These are phyloP conservation scores for Malassezia sp. DNA, from an alignment of 1,284 basidiomycete genomes.

Conservation along the genomic window DNA sequence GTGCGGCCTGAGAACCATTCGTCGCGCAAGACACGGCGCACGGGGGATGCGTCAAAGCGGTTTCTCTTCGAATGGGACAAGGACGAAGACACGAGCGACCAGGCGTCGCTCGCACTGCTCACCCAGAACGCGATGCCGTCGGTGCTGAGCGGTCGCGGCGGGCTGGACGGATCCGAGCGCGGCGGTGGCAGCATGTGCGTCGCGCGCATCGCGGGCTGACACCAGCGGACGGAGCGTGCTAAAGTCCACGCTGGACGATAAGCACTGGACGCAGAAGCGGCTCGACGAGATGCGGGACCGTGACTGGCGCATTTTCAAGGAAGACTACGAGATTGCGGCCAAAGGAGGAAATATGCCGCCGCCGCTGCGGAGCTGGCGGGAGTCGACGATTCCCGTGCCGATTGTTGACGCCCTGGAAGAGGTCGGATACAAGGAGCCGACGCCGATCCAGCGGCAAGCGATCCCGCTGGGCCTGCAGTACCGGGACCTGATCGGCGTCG, in stretches of 20 bases:
- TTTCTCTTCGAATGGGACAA: conserved; percentile 92
- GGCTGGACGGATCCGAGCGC: conserved; percentile 26
- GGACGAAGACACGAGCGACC: conserved; percentile 36
- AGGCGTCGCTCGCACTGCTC: conserved; percentile 20
- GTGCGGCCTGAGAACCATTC: conserved; percentile 59
- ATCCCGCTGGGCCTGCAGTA: conserved; percentile 94
- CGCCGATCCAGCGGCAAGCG: conserved; percentile 90
- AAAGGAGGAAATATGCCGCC: conserved; percentile 79
- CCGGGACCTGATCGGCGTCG: conserved; percentile 91
- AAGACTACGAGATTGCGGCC: conserved; percentile 91
- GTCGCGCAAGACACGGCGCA: conserved; percentile 80
- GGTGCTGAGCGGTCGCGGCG: conserved; percentile 13
- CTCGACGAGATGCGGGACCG: conserved; percentile 88
- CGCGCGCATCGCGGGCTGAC: neutral
- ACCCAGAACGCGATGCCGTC: conserved; percentile 4
- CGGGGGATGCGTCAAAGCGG: conserved; percentile 57
- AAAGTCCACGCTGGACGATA: conserved; percentile 68
- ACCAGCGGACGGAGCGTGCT: conserved; percentile 50
- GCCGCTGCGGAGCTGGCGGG: conserved; percentile 80
- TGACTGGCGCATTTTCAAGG: conserved; percentile 97
- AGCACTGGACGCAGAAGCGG: conserved; percentile 92
- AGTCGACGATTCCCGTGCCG: conserved; percentile 66
- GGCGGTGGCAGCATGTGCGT: neutral
- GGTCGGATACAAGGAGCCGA: conserved; percentile 92
- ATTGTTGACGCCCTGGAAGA: conserved; percentile 74